phyloP scores from a whole-genome alignment of 306 rosid genomes.

The Lablab purpureus region DNA sequence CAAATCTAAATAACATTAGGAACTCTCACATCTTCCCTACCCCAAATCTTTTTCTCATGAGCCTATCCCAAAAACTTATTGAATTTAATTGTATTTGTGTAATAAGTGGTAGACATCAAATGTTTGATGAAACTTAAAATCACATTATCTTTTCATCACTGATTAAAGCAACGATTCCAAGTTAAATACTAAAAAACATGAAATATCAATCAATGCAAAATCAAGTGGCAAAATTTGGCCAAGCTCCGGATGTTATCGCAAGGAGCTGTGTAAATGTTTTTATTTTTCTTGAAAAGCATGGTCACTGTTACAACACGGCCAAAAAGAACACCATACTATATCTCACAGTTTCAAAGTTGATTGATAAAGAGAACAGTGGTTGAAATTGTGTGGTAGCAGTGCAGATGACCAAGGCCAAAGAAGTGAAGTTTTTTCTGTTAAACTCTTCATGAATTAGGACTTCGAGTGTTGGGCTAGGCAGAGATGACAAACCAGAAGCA shows the following conservation, averaged over 20 bases:
- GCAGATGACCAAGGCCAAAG: too few relatives aligned
- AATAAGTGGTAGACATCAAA: slow-evolving; percentile 15
- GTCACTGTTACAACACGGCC: not conserved
- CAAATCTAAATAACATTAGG: not conserved
- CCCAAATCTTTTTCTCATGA: not conserved
- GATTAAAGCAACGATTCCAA: not conserved
- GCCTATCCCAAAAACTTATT: not conserved
- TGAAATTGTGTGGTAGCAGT: too few relatives aligned
- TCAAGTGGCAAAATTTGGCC: not conserved
- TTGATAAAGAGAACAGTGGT: not conserved
- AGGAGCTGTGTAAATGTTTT: not conserved
- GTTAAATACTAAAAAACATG: not conserved
- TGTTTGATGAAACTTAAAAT: slow-evolving; percentile 2
- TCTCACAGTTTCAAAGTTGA: not conserved
- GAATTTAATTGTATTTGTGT: not conserved
- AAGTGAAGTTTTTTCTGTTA: too few relatives aligned
- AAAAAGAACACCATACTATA: not conserved
- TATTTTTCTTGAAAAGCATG: slow-evolving; percentile 19
- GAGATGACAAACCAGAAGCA: too few relatives aligned
- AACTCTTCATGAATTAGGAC: too few relatives aligned
- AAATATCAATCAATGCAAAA: not conserved
- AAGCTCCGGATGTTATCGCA: not conserved
- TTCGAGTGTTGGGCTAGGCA: too few relatives aligned
- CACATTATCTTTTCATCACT: not conserved
- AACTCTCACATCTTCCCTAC: not conserved